Evolutionary conservation across 129 eudicot species (phyloP).

Genomic region (Daucus carota): DNA sequence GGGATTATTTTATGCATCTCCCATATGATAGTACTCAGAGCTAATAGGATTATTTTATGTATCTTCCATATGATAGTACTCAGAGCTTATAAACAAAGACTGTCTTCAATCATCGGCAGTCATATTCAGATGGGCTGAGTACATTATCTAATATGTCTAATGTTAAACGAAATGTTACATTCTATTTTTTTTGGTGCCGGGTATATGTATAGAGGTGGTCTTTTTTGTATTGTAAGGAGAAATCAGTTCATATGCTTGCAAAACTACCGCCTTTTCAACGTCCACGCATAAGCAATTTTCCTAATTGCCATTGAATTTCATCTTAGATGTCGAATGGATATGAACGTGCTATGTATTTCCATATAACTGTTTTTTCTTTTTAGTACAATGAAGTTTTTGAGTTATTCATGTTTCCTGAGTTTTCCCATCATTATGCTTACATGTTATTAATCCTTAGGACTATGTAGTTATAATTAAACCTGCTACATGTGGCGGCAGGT

Average conservation of each 20-base stretch:
- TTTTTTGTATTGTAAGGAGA: neutral
- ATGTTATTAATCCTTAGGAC: neutral
- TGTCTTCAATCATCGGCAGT: neutral
- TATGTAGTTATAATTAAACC: neutral
- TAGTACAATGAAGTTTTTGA: neutral
- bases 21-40: neutral
- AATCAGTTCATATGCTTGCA: neutral
- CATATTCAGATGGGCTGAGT: neutral
- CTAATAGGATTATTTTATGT: neutral
- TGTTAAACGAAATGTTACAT: neutral
- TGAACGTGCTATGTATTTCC: neutral
- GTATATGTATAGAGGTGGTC: neutral
- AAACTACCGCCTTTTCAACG: neutral
- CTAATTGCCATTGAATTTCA: neutral
- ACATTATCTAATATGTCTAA: neutral
- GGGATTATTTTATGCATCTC: neutral
- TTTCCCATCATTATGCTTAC: neutral
- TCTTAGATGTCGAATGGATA: neutral
- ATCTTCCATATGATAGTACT: neutral
- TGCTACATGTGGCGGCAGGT: slow-evolving; percentile 41
- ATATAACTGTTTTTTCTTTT: neutral
- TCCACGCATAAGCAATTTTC: neutral
- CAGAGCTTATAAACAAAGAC: neutral
- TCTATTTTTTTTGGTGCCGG: too few relatives aligned
- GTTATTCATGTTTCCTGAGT: neutral